A percentile compares a stretch with the other conserved stretches of the same genome.
phyloP scores from a whole-genome alignment of 2,329 filamentous ascomycete species.

The Tolypocladium sp. region DNA sequence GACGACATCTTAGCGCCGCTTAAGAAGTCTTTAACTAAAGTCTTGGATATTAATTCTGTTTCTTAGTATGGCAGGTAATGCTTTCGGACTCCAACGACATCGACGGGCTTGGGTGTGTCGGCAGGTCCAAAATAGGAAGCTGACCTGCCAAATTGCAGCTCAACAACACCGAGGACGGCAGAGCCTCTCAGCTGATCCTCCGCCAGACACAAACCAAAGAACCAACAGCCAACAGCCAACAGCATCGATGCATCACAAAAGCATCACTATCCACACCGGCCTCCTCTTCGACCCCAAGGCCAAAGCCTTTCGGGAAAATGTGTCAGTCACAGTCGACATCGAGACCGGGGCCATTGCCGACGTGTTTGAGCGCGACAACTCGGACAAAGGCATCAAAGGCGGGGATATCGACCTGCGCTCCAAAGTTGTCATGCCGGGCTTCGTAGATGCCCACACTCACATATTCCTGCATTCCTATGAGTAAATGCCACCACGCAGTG shows the following conservation, averaged over 20 bases:
- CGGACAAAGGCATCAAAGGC: not conserved
- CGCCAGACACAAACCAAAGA: not conserved
- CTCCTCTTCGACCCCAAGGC: not conserved
- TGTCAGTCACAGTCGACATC: not conserved
- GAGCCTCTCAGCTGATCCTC: not conserved
- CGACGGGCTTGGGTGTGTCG: not conserved
- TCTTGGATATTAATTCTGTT: not conserved
- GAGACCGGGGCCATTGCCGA: not conserved
- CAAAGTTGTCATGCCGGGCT: slow-evolving; percentile 38
- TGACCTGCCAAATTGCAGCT: not conserved
- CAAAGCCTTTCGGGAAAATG: not conserved
- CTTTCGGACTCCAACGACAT: not conserved
- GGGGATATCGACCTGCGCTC: slow-evolving; percentile 45
- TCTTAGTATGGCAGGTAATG: not conserved
- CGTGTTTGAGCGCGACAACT: not conserved
- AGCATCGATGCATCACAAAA: not conserved
- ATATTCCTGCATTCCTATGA: slow-evolving; percentile 44
- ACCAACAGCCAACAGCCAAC: not conserved
- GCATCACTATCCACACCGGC: not conserved
- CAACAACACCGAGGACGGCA: not conserved
- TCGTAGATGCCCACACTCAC: slow-evolving; percentile 47
- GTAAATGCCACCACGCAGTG: slow-evolving; percentile 10
- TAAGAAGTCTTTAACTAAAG: too few relatives aligned
- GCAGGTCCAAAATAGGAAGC: not conserved
- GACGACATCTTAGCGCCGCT: not conserved